Evolutionary conservation across 371 early-diverging fungal species (phyloP).

Genomic region (Smittium culicis): DNA sequence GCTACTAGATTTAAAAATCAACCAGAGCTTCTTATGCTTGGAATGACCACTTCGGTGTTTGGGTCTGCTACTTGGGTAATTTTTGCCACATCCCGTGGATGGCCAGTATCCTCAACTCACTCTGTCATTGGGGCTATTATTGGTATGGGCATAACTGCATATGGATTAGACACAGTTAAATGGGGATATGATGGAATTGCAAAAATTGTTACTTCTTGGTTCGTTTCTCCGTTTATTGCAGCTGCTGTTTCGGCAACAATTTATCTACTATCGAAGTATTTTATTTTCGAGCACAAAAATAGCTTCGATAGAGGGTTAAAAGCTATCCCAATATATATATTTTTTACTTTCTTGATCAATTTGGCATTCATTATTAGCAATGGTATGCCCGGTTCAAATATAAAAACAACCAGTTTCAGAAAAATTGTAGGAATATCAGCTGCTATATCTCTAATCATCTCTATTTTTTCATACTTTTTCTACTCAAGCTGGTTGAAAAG

Average conservation of each 20-base stretch:
- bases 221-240: slow-evolving; percentile 54
- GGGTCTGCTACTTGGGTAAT: slow-evolving; percentile 66
- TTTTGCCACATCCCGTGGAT: slow-evolving; percentile 39
- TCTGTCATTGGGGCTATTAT: slow-evolving; percentile 71
- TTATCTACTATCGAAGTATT: slow-evolving; percentile 46
- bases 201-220: slow-evolving; percentile 62
- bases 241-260: slow-evolving; percentile 50
- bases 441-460: slow-evolving; percentile 39
- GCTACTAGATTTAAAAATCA: slow-evolving; percentile 33
- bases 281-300: slow-evolving; percentile 45
- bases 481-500: slow-evolving; percentile 48
- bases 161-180: slow-evolving; percentile 45
- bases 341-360: slow-evolving; percentile 50
- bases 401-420: slow-evolving; percentile 28
- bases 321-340: slow-evolving; percentile 69
- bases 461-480: slow-evolving; percentile 43
- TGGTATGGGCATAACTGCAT: slow-evolving; percentile 62
- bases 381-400: slow-evolving; percentile 40
- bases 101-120: slow-evolving; percentile 47
- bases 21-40: slow-evolving; percentile 65
- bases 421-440: slow-evolving; percentile 43
- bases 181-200: slow-evolving; percentile 60
- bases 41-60: slow-evolving; percentile 66
- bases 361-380: slow-evolving; percentile 63
- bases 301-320: slow-evolving; percentile 56